A percentile compares a stretch with the other conserved stretches of the same genome.
Evolutionary conservation across 768 basidiomycete genomes (phyloP).

Genomic region (Clathrus columnatus): DNA sequence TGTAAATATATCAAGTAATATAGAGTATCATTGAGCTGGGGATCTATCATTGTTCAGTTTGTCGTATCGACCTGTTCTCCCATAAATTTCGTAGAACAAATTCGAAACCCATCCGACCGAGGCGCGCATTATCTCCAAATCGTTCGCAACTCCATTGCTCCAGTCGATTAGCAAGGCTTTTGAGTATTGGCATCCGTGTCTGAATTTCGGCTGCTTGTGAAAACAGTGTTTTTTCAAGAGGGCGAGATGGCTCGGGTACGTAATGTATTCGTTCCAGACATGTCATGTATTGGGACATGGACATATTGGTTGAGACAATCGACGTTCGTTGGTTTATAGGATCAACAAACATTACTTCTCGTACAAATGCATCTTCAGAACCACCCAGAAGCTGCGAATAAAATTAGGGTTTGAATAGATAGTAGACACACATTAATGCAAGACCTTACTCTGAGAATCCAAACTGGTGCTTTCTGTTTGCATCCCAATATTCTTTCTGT

Average conservation of each 20-base stretch:
- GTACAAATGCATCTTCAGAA: constrained; percentile 88
- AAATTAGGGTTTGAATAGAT: constrained; percentile 7
- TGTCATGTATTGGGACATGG: constrained; percentile 88
- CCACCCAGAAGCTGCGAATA: constrained; percentile 71
- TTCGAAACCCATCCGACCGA: constrained; percentile 84
- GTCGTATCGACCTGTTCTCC: constrained; percentile 43
- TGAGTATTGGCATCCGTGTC: constrained; percentile 72
- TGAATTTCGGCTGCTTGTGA: constrained; percentile 89
- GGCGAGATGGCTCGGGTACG: constrained; percentile 45
- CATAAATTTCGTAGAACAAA: constrained; percentile 75
- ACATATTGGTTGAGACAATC: constrained; percentile 88
- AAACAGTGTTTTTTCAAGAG: constrained; percentile 54
- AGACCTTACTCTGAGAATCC: constrained; percentile 84
- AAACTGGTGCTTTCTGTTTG: constrained; percentile 83
- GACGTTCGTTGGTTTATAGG: constrained; percentile 72
- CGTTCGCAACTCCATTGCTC: constrained; percentile 83
- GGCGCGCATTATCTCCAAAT: constrained; percentile 86
- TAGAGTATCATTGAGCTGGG: constrained; percentile 15
- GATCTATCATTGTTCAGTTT: constrained; percentile 18
- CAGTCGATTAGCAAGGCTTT: constrained; percentile 70
- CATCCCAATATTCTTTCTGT: constrained; percentile 87
- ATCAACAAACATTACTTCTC: constrained; percentile 91
- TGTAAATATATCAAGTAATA: not conserved
- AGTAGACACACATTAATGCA: not conserved
- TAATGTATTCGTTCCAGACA: constrained; percentile 90